Base-by-base conservation (phyloP, 257 asterid genomes). In the Mitragyna speciosa region DNA sequence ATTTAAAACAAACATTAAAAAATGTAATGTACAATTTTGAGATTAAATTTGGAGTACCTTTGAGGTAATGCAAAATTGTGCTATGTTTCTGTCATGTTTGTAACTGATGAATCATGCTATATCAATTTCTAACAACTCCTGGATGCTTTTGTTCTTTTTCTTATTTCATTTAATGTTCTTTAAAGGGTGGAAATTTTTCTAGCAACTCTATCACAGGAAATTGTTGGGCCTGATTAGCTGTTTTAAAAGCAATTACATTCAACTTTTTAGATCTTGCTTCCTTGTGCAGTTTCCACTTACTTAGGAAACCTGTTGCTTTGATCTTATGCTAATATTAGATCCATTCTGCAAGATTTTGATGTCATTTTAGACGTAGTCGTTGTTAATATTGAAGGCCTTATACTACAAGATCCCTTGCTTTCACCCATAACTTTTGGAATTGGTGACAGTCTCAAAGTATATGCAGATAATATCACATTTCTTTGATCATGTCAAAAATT, bases 41-140 rank as follows among this genome's bases (percentile, higher is more conserved):
- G n/a, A n/a, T n/a, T n/a, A n/a, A n/a, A n/a, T n/a, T n/a, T n/a
- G n/a, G n/a, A n/a, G n/a, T n/a, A n/a, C 97, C 63, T 96, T 87
- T 81, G 94, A 96, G 97, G 99, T 93, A 86, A 79, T n/a, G 39
- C 61, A 48, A 19, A 22, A 7, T 72, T 58, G 52, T 58, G 26
- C 65, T 71, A n/a, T 36, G 2, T 48, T 22, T 24, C 49, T 12
- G 1, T 39, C 30, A 41, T 48, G 31, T 47, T 20, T 28, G 49
- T 33, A 65, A 47, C 30, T 16, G 10, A 22, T 19, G 28, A 26
- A 70, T 52, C 26, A 36, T 49, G 8, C 70, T 8, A 41, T 39
- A 69, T 11, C 4, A 41, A 70, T 41, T 22, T 45, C 17, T 2
- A 26, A 22, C n/a, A 43, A 70, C 11, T 12, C 41, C 33, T 9